Conservation (phyloP, 2,329 filamentous ascomycete species). For the Dryadomyces quercivorus region DNA sequence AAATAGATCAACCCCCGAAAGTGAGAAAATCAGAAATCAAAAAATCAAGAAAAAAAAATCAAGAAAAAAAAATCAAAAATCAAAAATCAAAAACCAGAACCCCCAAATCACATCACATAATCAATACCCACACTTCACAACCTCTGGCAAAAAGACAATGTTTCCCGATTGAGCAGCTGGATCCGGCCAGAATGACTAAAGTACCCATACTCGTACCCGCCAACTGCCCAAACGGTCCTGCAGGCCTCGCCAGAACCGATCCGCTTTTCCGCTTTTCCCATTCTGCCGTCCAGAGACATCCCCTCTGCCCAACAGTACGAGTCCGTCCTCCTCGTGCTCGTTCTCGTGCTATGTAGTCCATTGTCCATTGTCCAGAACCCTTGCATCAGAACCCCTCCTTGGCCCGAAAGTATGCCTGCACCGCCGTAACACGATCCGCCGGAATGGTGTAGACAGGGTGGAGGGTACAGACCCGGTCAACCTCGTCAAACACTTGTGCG, state of each 20-base stretch:
- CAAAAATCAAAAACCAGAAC: not conserved
- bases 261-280: too few relatives aligned
- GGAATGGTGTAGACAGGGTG: constrained; percentile 85
- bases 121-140: not conserved
- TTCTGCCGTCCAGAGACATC: too few relatives aligned
- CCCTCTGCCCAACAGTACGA: too few relatives aligned
- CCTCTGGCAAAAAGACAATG: not conserved
- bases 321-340: too few relatives aligned
- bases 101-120: not conserved
- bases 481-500: constrained; percentile 54
- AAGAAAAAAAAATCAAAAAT: not conserved
- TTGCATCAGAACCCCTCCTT: constrained; percentile 38
- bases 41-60: not conserved
- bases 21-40: not conserved
- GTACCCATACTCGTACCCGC: too few relatives aligned
- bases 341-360: not conserved
- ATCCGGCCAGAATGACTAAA: not conserved
- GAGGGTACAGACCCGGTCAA: constrained; percentile 55
- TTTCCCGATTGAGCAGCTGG: not conserved
- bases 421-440: constrained; percentile 51
- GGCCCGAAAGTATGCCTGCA: constrained; percentile 51
- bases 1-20: not conserved
- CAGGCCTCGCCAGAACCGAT: too few relatives aligned
- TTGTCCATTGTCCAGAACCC: not conserved
- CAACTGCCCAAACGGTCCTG: too few relatives aligned